phyloP scores from a whole-genome alignment of 345 rosid genomes.

The rapeseed (Brassica napus) region Da-Ae NC_063440.1:27640501-27641000 shows the following conservation, averaged over 20 bases:
- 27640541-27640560: neutral
- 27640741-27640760: constrained; percentile 12
- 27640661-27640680: neutral
- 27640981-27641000: constrained; percentile 50
- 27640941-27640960: constrained; percentile 67
- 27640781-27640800: neutral
- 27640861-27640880: constrained; percentile 12
- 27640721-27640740: constrained; percentile 9
- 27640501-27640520: neutral
- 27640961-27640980: constrained; percentile 50
- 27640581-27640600: neutral
- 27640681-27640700: constrained; percentile 18
- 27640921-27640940: constrained; percentile 63
- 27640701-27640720: neutral
- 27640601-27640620: neutral
- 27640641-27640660: neutral
- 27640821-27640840: too few species aligned
- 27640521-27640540: neutral
- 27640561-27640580: neutral
- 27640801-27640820: too few species aligned
- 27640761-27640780: constrained; percentile 12
- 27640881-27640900: neutral
- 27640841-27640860: neutral
- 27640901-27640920: constrained; percentile 25
- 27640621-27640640: neutral